Base-by-base conservation (phyloP, 768 basidiomycete species). In the Xerocomellus intermedius region DNA sequence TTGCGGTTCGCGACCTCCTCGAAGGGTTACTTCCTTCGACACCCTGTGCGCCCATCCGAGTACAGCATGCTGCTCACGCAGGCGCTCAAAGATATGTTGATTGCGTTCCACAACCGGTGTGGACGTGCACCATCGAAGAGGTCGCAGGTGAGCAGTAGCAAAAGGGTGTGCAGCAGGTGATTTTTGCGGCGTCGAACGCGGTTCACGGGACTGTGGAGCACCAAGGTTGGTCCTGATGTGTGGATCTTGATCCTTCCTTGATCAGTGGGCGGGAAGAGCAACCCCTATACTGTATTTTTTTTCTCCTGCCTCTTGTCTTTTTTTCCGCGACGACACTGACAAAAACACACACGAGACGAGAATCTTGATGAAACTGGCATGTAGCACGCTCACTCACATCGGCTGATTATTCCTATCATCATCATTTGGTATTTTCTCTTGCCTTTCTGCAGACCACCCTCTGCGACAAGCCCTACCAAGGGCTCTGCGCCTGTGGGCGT, bases 1-100 rank as follows among this genome's bases (percentile, higher is more conserved):
- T 77, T 28, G 72, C 75, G 14, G 75, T 84, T 55, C 69, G 67
- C 13, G 84, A 85, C 64, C 77, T 84, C n/a, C 67, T 84, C 30
- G n/a, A 5, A 24, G 24, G 24, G 80, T 65, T 61, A 64, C 54
- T 65, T 68, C 48, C 73, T 85, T 26, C 78, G 80, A 21, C 63
- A 66, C 13, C 64, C 69, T 0, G 77, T 79, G 2, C 74, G 73
- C 13, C 50, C 60, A 1, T 55, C 52, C 19, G 83, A 84, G 67
- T 82, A 75, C 66, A 53, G 63, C 36, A 50, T 61, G 9, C 62
- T 75, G 16, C 74, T 71, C 5, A 66, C 71, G 4, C 58, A 61
- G 32, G 64, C 70, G 4, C 71, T 69, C 17, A 71, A 69, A 43
- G 61, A 67, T 7, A 74, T 82, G n/a, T 69, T 69, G 4, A 61